Evolutionary conservation across 208 protist genomes (phyloP), one percentile per base, ranked within the genome.

Genomic region (Novymonas esmeraldas): DNA sequence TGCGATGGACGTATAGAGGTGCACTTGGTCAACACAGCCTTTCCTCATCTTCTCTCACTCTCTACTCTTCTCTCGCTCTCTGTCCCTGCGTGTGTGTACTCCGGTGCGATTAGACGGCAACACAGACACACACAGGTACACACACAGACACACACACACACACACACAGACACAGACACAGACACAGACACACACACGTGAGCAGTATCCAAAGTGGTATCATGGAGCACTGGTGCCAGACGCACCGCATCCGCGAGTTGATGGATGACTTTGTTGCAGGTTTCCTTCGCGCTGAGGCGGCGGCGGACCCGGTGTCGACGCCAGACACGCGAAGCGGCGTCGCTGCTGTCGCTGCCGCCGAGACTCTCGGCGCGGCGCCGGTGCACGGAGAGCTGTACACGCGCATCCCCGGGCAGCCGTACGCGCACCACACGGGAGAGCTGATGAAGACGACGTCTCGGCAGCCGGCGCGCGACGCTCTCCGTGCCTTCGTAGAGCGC

Each of bases 301-400:
- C 45, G 13, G 31, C 59, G 10, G 18, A 6, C 6, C 59, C 59
- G 33, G 22, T 34, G 20, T 13, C 33, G 24, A n/a, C n/a, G 59
- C 31, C 16, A 20, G 2, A 29, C 6, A 20, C 20, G 14, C n/a
- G 26, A 13, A 29, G 4, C 16, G 54, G 13, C 10, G 9, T 59
- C 14, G 31, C 18, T 29, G 11, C 7, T 18, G 34, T 22, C 13
- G 33, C 33, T 4, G 2, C 34, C 28, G 7, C 34, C 0, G 33
- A 2, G 10, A 22, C 54, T 44, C 22, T 3, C 22, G 11, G n/a
- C 36, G 59, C 9, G 28, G 45, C 10, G 18, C 31, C 41, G 44
- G 59, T 64, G 6, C 52, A 41, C 31, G 59, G 59, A 1, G 59
- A 64, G 31, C 45, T 64, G 31, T 64, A 64, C 59, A 7, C 7